Evolutionary conservation across 768 basidiomycete genomes (phyloP).

Genomic region (Antrodiella citrinella): DNA sequence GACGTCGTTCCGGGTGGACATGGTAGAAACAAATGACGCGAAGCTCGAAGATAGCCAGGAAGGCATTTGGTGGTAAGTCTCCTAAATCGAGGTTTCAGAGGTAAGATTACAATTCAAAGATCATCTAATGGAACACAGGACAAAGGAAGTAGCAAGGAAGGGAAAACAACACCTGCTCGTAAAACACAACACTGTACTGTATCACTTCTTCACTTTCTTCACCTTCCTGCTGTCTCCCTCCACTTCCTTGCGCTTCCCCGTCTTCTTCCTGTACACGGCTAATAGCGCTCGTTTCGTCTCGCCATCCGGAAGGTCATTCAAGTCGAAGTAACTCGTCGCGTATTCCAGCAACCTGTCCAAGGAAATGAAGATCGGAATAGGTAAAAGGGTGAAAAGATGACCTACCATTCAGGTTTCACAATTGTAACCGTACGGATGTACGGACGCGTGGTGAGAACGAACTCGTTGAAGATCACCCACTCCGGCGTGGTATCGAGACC

Average conservation of each 20-base stretch:
- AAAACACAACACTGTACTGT: no score
- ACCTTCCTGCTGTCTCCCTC: background rate
- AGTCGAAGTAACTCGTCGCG: conserved; percentile 11
- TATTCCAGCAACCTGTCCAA: conserved; percentile 11
- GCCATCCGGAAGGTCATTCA: conserved; percentile 9
- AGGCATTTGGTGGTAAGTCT: no score
- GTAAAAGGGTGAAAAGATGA: conserved; percentile 2
- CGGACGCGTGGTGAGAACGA: conserved; percentile 80
- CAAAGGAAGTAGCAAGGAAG: no score
- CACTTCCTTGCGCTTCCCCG: conserved; percentile 8
- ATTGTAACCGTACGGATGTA: conserved; percentile 93
- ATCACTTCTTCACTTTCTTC: conserved; percentile 6
- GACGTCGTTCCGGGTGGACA: no score
- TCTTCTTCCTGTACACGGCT: conserved; percentile 14
- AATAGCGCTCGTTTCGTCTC: conserved; percentile 19
- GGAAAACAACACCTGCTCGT: no score
- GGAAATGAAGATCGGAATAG: background rate
- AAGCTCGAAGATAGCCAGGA: no score
- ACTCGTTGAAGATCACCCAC: conserved; percentile 93
- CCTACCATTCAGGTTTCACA: conserved; percentile 78
- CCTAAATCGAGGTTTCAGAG: no score
- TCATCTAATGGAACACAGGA: no score
- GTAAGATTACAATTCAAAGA: no score
- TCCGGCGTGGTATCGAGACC: conserved; percentile 83
- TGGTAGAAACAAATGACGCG: no score